Evolutionary conservation across 495 filamentous ascomycete species (phyloP).

Genomic region (Neurospora sp.): DNA sequence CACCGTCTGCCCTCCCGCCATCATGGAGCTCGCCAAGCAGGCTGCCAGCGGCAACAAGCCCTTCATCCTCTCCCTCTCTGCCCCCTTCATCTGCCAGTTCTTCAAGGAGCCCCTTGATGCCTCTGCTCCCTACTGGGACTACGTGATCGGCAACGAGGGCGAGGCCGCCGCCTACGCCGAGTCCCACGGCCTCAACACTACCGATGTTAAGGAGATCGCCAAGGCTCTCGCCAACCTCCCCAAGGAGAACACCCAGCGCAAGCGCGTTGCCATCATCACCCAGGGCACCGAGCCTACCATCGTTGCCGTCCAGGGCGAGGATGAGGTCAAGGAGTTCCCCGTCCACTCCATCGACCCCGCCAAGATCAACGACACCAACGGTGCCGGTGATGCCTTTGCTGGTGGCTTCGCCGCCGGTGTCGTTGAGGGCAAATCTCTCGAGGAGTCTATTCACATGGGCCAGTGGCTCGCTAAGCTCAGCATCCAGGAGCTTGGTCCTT

Average conservation of each 20-base stretch:
- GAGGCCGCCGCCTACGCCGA: conserved; percentile 82
- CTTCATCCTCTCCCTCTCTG: conserved; percentile 82
- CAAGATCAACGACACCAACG: conserved; percentile 89
- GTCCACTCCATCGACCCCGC: conserved; percentile 65
- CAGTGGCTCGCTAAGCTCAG: conserved; percentile 90
- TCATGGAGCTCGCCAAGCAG: conserved; percentile 79
- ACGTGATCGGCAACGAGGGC: conserved; percentile 92
- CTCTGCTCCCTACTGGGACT: conserved; percentile 85
- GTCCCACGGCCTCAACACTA: conserved; percentile 61
- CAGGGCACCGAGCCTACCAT: conserved; percentile 88
- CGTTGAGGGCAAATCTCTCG: conserved; percentile 70
- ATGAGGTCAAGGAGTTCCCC: conserved; percentile 62
- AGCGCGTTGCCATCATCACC: conserved; percentile 79
- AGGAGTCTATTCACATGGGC: conserved; percentile 71
- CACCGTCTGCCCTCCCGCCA: conserved; percentile 77
- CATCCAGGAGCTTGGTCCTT: conserved; percentile 90
- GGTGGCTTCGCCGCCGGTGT: conserved; percentile 87
- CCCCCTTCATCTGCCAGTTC: conserved; percentile 92
- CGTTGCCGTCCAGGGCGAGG: conserved; percentile 61
- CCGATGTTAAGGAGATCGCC: conserved; percentile 78
- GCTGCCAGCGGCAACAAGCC: conserved; percentile 81
- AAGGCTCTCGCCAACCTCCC: conserved; percentile 74
- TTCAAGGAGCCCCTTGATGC: conserved; percentile 92
- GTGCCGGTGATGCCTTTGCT: conserved; percentile 94
- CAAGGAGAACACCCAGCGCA: conserved; percentile 76